A percentile compares a stretch with the other conserved stretches of the same genome.
Evolutionary conservation across 2,329 filamentous ascomycete species (phyloP).

Genomic region (Aspergillus novoparasiticus): DNA sequence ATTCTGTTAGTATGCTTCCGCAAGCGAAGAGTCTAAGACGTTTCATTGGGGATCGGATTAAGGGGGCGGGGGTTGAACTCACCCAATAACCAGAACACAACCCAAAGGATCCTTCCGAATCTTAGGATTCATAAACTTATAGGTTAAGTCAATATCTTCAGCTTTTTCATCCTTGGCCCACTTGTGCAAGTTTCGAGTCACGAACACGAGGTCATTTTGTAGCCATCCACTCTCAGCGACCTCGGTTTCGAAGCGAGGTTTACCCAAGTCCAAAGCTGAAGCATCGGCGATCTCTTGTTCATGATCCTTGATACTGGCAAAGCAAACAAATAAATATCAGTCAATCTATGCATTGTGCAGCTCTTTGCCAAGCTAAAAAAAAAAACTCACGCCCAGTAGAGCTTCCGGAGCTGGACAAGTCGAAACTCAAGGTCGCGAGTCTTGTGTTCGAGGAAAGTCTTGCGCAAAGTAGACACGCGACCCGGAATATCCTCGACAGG

Average conservation of each 20-base stretch:
- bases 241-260: conserved; percentile 73
- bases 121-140: conserved; percentile 69
- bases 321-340: conserved; percentile 13
- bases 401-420: conserved; percentile 81
- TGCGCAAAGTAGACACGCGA: conserved; percentile 62
- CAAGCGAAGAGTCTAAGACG: background rate
- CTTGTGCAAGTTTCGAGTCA: conserved; percentile 74
- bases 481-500: conserved; percentile 66
- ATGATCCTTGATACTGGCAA: conserved; percentile 68
- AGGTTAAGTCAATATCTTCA: conserved; percentile 68
- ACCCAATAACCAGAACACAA: conserved; percentile 79
- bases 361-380: background rate
- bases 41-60: background rate
- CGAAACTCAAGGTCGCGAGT: conserved; percentile 83
- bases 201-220: conserved; percentile 78
- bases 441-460: conserved; percentile 75
- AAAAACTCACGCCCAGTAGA: conserved; percentile 77
- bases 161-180: conserved; percentile 83
- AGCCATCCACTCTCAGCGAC: conserved; percentile 76
- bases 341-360: background rate
- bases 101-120: conserved; percentile 89
- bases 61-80: conserved; percentile 23
- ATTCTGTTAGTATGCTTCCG: conserved; percentile 10
- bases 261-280: conserved; percentile 75
- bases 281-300: conserved; percentile 73